Conservation (phyloP, 2,329 filamentous ascomycete species). For the Hypoxylon sp. region DNA sequence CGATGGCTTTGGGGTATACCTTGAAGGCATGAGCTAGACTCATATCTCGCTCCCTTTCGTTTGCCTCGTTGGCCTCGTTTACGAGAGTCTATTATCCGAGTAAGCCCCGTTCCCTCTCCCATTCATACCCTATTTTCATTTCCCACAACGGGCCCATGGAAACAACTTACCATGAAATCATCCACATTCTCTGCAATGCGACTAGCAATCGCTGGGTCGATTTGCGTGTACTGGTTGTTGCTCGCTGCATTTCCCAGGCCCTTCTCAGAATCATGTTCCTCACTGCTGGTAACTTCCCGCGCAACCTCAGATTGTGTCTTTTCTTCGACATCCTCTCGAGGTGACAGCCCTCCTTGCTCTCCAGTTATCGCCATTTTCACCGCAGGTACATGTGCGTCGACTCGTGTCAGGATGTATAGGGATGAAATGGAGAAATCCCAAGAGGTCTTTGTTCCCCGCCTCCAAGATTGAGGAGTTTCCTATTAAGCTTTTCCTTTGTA, state of each 20-base stretch:
- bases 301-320: slow-evolving; percentile 23
- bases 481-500: slow-evolving; percentile 26
- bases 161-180: slow-evolving; percentile 43
- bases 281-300: slow-evolving; percentile 25
- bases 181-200: slow-evolving; percentile 45
- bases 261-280: slow-evolving; percentile 33
- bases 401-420: too few species aligned
- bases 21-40: slow-evolving; percentile 51
- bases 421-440: background rate
- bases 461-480: background rate
- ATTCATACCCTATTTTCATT: background rate
- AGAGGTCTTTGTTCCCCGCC: slow-evolving; percentile 15
- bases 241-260: slow-evolving; percentile 26
- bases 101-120: background rate
- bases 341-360: slow-evolving; percentile 9
- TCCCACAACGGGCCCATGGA: background rate
- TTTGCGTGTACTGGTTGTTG: slow-evolving; percentile 30
- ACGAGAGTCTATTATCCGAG: slow-evolving; percentile 39
- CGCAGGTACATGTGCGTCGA: too few species aligned
- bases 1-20: slow-evolving; percentile 55
- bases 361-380: slow-evolving; percentile 22
- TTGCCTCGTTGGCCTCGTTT: slow-evolving; percentile 50
- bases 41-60: slow-evolving; percentile 51
- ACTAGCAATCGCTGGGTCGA: slow-evolving; percentile 41
- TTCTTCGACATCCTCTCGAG: slow-evolving; percentile 25